These are phyloP conservation scores for Jatropha multifida DNA, from an alignment of 441 rosid genomes.

Conservation along the genomic window DNA sequence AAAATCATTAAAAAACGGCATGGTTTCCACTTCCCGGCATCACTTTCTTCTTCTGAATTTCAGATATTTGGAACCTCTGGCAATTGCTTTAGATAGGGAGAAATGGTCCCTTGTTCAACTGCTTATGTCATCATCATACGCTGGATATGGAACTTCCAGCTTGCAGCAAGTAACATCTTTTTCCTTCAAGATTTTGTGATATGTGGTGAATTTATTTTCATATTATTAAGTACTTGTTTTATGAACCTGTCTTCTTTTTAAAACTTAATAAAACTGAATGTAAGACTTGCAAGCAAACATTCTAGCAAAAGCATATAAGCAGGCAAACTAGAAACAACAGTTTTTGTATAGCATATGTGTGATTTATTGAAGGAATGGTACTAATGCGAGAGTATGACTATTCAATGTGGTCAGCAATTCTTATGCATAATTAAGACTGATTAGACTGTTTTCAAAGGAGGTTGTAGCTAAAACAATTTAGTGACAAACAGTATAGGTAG, in stretches of 20 bases:
- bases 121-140: slow-evolving; percentile 81
- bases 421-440: background rate
- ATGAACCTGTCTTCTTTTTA: background rate
- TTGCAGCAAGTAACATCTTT: slow-evolving; percentile 67
- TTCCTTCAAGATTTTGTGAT: background rate
- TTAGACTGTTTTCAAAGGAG: background rate
- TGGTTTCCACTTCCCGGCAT: slow-evolving; percentile 8
- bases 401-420: background rate
- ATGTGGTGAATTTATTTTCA: background rate
- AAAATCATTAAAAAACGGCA: background rate
- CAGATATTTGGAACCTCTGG: slow-evolving; percentile 94
- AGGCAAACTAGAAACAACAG: background rate
- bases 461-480: background rate
- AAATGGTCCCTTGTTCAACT: slow-evolving; percentile 95
- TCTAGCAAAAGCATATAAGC: background rate
- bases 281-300: background rate
- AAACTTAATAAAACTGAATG: background rate
- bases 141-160: slow-evolving; percentile 89
- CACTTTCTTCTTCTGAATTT: slow-evolving; percentile 15
- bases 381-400: background rate
- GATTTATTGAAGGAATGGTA: background rate
- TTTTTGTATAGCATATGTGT: background rate
- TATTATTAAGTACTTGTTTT: slow-evolving; percentile 4
- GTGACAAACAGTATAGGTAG: background rate
- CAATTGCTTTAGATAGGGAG: slow-evolving; percentile 86